Conservation (phyloP, 441 rosid species). For the Corymbia calophylla region DNA sequence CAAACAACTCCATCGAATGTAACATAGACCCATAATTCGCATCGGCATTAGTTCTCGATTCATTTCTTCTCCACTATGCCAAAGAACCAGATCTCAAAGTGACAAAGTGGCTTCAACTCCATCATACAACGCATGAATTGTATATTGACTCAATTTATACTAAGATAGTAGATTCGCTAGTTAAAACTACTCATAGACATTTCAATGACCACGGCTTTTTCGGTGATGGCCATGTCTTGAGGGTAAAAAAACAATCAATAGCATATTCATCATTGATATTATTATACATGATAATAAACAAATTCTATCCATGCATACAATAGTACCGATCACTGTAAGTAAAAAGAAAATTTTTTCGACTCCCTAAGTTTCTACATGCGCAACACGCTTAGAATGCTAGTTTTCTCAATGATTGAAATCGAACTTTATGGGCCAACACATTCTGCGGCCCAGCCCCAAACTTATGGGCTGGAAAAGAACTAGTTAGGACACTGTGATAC, state of each 20-base stretch:
- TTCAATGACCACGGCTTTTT: not conserved
- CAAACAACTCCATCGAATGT: constrained; percentile 89
- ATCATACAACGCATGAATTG: not conserved
- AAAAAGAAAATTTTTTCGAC: too few species aligned
- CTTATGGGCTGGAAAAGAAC: not conserved
- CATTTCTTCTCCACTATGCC: not conserved
- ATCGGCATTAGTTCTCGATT: too few species aligned
- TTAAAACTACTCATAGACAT: not conserved
- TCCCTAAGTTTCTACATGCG: not conserved
- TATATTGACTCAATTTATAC: not conserved
- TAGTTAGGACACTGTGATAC: not conserved
- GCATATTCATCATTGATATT: not conserved
- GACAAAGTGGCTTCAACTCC: not conserved
- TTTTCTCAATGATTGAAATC: not conserved
- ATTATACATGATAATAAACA: not conserved
- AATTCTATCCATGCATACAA: not conserved
- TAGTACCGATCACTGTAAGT: too few species aligned
- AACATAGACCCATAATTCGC: not conserved
- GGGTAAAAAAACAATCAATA: not conserved
- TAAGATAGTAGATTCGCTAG: not conserved
- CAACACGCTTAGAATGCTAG: not conserved
- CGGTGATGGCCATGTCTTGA: not conserved
- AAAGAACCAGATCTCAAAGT: not conserved
- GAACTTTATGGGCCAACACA: not conserved
- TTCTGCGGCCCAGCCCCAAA: not conserved